Base-by-base conservation (phyloP, 805 yeast genomes). In the Spathaspora arborariae region DNA sequence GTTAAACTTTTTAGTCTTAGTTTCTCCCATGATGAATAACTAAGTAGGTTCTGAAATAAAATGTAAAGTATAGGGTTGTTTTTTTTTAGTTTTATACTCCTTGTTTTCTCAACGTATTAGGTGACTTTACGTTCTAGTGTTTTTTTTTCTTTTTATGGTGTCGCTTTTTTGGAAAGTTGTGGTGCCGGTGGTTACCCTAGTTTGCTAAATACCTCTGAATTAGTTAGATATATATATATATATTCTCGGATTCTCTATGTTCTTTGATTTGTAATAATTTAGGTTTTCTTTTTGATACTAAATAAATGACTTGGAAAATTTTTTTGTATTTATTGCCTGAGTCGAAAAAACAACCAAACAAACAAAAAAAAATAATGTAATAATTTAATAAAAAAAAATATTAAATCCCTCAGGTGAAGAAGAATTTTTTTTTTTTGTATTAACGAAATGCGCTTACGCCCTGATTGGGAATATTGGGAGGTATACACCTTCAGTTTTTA, bases 1-100 rank as follows among this genome's bases (percentile, higher is more conserved):
- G 20, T 44, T 44, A 13, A 43, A 44, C 20, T 44, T 47, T 7
- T 42, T 45, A 11, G 47, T 36, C n/a, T 34, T 47, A 18, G 43
- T 22, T 36, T 46, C 49, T 8, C 46, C 49, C 46, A 42, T 46
- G 8, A 30, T 15, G 16, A 24, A 13, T 13, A 30, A 30, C 18
- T 30, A n/a, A 22, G 26, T 22, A 22, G 26, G 9, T 22, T 7
- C 9, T 6, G 26, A 22, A 7, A 22, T 7, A 22, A n/a, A n/a
- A n/a, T n/a, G n/a, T n/a, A n/a, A n/a, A n/a, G n/a, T n/a, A n/a
- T n/a, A n/a, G n/a, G n/a, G n/a, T n/a, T n/a, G n/a, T n/a, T n/a
- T n/a, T n/a, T n/a, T n/a, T n/a, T n/a, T n/a, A n/a, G 24, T n/a
- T 27, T 9, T 7, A 27, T 27, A 27, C 11, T 10, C 33, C 33